Conservation (phyloP, 1,284 basidiomycete species). For the Vanrija pseudolonga region DNA sequence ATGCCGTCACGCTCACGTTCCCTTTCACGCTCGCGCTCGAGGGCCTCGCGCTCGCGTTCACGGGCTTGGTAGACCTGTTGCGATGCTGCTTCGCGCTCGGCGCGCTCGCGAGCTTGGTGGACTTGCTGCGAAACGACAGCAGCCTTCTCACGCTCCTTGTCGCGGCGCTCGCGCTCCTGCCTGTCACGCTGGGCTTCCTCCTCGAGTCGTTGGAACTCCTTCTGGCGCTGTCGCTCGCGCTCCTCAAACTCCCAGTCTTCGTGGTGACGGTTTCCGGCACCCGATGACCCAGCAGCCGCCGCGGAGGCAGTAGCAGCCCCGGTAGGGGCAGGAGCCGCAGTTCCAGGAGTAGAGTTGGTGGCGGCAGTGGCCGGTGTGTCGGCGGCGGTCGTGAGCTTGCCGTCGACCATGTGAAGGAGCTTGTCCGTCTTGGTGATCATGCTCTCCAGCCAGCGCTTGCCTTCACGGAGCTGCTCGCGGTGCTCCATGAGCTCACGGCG, state of each 20-base stretch:
- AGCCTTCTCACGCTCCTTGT: constrained; percentile 16
- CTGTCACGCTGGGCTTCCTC: constrained; percentile 40
- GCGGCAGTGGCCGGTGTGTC: neutral
- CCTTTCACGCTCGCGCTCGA: constrained; percentile 1
- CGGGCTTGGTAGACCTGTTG: constrained; percentile 11
- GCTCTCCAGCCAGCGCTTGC: constrained; percentile 47
- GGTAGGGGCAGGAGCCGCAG: neutral
- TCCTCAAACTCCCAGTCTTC: constrained; percentile 47
- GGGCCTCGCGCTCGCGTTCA: constrained; percentile 8
- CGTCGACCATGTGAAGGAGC: constrained; percentile 44
- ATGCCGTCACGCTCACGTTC: neutral
- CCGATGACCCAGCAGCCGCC: neutral
- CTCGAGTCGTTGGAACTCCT: constrained; percentile 40
- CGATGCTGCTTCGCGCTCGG: neutral
- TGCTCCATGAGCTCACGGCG: constrained; percentile 46
- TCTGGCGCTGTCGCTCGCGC: constrained; percentile 34
- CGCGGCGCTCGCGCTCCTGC: constrained; percentile 32
- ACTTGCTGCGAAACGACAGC: neutral
- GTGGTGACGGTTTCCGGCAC: neutral
- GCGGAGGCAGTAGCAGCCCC: neutral
- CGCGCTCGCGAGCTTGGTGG: constrained; percentile 2
- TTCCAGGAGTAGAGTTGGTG: constrained; percentile 1
- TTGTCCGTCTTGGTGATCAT: constrained; percentile 47
- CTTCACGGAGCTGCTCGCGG: constrained; percentile 47
- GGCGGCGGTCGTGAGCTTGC: constrained; percentile 24